Evolutionary conservation across 2,329 filamentous ascomycete genomes (phyloP), one percentile per base, ranked within the genome.

Genomic region (Beauveria pseudobassiana): DNA sequence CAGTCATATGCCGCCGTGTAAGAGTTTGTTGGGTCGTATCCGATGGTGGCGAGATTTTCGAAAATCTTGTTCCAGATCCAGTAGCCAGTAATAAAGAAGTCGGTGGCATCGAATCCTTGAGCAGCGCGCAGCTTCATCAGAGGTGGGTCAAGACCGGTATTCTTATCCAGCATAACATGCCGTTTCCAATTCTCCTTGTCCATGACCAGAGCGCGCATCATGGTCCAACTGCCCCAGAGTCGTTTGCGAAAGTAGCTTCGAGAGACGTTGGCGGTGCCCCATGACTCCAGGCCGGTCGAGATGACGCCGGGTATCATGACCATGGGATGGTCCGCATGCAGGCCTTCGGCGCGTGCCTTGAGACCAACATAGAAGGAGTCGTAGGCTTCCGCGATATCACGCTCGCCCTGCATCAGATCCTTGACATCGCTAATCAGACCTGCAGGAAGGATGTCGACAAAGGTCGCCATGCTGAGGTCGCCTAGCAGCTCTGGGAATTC

Each of bases 31-130:
- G 95, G 93, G 71, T 99, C 95, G 73, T 99, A 99, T 16, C 95
- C 95, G 63, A 99, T 89, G 0, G 92, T 95, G 0, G 95, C 95
- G 57, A 99, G 80, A 70, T 99, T 99, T 76, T 99, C 95, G 55
- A 99, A 81, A 64, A 99, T 97, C 76, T 98, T 98, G 77, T 91
- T 97, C 93, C 93, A 97, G 64, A 99, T 98, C 95, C 95, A 99
- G 76, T 99, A 99, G 10, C 86, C 87, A 0, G 87, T 89, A 64
- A 89, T 88, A 75, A 96, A 95, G 78, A 99, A 99, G 75, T 99
- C 95, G 12, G 95, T 93, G 2, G 95, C 95, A 74, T 99, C 95
- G 69, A 99, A 99, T 2, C 95, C 95, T 73, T 98, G 95, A 0
- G 95, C 93, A 9, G 95, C 91, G 43, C 95, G 86, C 22, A 99